Conservation (phyloP, 495 filamentous ascomycete genomes). For the Penicillium verhagenii region DNA sequence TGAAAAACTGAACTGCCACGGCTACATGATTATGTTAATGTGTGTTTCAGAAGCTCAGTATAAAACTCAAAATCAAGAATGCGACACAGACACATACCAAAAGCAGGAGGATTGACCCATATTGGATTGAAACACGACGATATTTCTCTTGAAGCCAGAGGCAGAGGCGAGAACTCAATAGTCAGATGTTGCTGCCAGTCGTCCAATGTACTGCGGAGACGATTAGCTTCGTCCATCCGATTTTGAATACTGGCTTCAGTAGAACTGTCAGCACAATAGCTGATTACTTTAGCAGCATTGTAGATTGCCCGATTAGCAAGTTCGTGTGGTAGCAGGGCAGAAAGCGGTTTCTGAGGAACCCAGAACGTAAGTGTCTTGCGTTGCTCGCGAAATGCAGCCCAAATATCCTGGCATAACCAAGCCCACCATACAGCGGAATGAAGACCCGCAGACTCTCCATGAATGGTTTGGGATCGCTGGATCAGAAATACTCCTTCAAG, state of each 20-base stretch:
- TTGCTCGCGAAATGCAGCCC: constrained; percentile 29
- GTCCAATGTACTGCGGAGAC: constrained; percentile 17
- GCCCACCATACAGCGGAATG: constrained; percentile 33
- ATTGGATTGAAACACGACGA: constrained; percentile 14
- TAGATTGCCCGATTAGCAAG: constrained; percentile 15
- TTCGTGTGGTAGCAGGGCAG: constrained; percentile 10
- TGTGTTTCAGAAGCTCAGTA: background rate
- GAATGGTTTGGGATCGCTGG: constrained; percentile 25
- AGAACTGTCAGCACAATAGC: constrained; percentile 6
- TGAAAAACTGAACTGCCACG: constrained; percentile 23
- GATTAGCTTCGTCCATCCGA: constrained; percentile 10
- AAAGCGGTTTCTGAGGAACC: constrained; percentile 19
- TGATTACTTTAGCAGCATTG: constrained; percentile 18
- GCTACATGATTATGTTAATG: constrained; percentile 6
- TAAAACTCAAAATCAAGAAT: background rate
- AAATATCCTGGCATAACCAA: constrained; percentile 31
- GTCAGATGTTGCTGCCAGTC: constrained; percentile 26
- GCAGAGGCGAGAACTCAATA: constrained; percentile 25
- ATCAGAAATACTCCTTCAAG: constrained; percentile 31
- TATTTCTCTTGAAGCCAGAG: background rate
- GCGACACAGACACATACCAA: no score
- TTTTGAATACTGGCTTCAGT: constrained; percentile 5
- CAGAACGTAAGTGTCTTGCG: constrained; percentile 28
- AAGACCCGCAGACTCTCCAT: constrained; percentile 28
- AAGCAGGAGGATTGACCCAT: constrained; percentile 22